Percentiles rank a stretch among this genome's conserved stretches.
Evolutionary conservation across 176 grass and related monocot species (phyloP).

Genomic region (Phoenix roebelenii): DNA sequence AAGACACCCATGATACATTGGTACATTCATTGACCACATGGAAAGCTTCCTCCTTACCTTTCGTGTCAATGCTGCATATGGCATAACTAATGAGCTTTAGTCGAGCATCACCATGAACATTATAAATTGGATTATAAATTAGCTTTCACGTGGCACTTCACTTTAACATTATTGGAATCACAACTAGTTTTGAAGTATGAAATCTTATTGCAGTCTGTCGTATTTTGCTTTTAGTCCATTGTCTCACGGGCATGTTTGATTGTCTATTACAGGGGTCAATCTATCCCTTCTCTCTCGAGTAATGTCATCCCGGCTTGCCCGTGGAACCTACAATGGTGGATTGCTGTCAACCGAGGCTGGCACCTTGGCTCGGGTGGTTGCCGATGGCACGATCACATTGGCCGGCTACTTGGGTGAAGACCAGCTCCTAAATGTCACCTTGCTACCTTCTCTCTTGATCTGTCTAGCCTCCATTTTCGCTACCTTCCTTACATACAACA

Average conservation of each 20-base stretch:
- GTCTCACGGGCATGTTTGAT: slow-evolving; percentile 2
- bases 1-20: too few relatives aligned
- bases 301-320: slow-evolving; percentile 80
- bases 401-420: slow-evolving; percentile 60
- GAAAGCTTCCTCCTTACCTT: too few relatives aligned
- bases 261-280: slow-evolving; percentile 56
- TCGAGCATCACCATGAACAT: too few relatives aligned
- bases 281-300: slow-evolving; percentile 78
- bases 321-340: slow-evolving; percentile 84
- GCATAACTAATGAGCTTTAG: too few relatives aligned
- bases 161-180: too few relatives aligned
- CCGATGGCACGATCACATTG: slow-evolving; percentile 82
- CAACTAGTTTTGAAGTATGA: too few relatives aligned
- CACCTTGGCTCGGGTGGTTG: slow-evolving; percentile 73
- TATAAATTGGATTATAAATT: too few relatives aligned
- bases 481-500: slow-evolving; percentile 71
- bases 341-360: slow-evolving; percentile 85
- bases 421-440: slow-evolving; percentile 67
- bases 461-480: slow-evolving; percentile 55
- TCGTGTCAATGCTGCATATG: too few relatives aligned
- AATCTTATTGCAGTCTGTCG: too few relatives aligned
- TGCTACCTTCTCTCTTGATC: slow-evolving; percentile 71
- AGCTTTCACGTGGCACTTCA: too few relatives aligned
- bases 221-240: too few relatives aligned
- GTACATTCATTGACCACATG: too few relatives aligned